Evolutionary conservation across 2,329 filamentous ascomycete species (phyloP).

Genomic region (Apiospora hydei): DNA sequence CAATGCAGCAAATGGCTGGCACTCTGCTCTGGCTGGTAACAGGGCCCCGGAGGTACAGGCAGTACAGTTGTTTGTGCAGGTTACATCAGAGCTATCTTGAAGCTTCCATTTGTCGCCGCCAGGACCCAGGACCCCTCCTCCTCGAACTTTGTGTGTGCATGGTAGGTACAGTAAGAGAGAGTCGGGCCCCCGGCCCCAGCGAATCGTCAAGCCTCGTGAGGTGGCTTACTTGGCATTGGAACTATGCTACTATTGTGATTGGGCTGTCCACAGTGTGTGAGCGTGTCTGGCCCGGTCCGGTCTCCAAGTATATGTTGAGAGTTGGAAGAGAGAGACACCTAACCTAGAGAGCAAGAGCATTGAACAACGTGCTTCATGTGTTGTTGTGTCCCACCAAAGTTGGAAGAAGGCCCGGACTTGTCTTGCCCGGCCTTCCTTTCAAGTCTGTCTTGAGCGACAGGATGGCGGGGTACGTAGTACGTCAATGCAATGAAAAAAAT

Average conservation of each 20-base stretch:
- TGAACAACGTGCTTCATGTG: slow-evolving; percentile 5
- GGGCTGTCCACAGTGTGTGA: slow-evolving; percentile 1
- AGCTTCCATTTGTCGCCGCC: slow-evolving; percentile 9
- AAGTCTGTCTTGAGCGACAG: background rate
- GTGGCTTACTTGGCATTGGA: slow-evolving; percentile 14
- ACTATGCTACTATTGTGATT: background rate
- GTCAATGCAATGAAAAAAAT: slow-evolving; percentile 6
- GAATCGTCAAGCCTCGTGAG: slow-evolving; percentile 20
- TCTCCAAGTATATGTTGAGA: background rate
- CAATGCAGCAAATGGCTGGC: background rate
- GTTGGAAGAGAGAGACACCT: background rate
- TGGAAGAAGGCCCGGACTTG: slow-evolving; percentile 14
- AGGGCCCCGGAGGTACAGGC: background rate
- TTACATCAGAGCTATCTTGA: slow-evolving; percentile 19
- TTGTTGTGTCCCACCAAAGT: slow-evolving; percentile 16
- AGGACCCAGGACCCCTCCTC: background rate
- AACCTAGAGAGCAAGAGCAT: background rate
- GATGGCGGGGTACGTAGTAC: slow-evolving; percentile 18
- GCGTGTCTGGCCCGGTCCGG: background rate
- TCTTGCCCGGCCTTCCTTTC: background rate
- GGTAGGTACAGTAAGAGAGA: slow-evolving; percentile 11
- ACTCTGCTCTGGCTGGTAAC: background rate
- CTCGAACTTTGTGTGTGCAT: slow-evolving; percentile 10
- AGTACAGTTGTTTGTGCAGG: slow-evolving; percentile 20
- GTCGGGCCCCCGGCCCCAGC: background rate